phyloP scores from a whole-genome alignment of 805 yeast species.

The Cyberlindnera bimundalis region DNA sequence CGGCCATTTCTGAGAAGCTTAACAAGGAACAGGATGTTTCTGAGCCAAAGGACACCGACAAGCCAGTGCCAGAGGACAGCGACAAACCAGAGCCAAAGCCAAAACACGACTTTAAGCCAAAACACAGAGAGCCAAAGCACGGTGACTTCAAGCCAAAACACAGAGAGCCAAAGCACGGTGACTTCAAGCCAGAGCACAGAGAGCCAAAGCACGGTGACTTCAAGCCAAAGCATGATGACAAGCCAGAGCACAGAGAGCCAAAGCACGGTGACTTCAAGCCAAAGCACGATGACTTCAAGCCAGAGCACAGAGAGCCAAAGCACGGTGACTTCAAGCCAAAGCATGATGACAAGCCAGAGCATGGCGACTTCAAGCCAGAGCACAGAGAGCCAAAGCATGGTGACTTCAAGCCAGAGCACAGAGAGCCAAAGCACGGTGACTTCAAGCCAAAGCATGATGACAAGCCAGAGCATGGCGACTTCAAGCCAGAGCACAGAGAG shows the following conservation, averaged over 20 bases:
- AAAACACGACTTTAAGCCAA: too few relatives aligned
- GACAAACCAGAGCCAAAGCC: slow-evolving; percentile 1
- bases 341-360: neutral
- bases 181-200: neutral
- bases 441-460: too few relatives aligned
- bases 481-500: too few relatives aligned
- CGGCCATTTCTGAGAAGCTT: slow-evolving; percentile 1
- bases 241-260: neutral
- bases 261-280: slow-evolving; percentile 1
- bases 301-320: neutral
- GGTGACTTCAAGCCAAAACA: slow-evolving; percentile 1
- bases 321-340: slow-evolving; percentile 1
- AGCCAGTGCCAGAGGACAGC: slow-evolving; percentile 1
- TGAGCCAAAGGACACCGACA: neutral
- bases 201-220: neutral
- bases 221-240: neutral
- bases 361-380: neutral
- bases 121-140: neutral
- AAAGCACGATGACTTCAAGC: neutral
- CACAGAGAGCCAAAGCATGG: neutral
- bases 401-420: too few relatives aligned
- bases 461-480: too few relatives aligned
- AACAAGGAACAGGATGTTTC: too few relatives aligned
- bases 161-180: neutral
- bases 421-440: too few relatives aligned